Conservation (phyloP, 1,284 basidiomycete genomes). For the Irpex lacteus region DNA sequence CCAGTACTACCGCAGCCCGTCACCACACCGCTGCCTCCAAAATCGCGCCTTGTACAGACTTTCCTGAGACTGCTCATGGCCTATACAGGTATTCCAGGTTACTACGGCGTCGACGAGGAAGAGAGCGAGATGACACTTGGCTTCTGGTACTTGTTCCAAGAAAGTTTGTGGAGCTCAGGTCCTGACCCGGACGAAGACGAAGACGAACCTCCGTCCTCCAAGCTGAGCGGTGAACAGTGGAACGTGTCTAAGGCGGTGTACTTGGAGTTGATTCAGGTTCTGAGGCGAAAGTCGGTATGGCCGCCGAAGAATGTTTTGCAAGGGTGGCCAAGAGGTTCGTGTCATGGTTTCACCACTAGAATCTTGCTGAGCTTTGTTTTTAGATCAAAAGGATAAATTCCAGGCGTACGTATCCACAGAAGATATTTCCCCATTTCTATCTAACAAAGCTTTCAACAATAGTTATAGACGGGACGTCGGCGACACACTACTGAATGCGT, state of each 20-base stretch:
- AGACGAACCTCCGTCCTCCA: conserved; percentile 21
- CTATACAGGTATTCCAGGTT: conserved; percentile 74
- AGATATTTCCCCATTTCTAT: not conserved
- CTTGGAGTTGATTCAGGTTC: conserved; percentile 66
- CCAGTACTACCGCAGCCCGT: conserved; percentile 18
- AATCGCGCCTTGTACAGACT: conserved; percentile 59
- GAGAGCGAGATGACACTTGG: conserved; percentile 83
- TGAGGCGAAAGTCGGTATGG: conserved; percentile 76
- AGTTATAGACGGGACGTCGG: conserved; percentile 88
- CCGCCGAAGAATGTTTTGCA: conserved; percentile 43
- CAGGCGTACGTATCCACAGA: conserved; percentile 51
- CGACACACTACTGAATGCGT: conserved; percentile 90
- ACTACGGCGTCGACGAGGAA: conserved; percentile 78
- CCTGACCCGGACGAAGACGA: conserved; percentile 39
- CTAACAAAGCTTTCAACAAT: conserved; percentile 5
- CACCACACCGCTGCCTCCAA: conserved; percentile 28
- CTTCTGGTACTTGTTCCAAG: conserved; percentile 89
- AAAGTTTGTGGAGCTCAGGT: conserved; percentile 73
- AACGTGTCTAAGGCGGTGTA: conserved; percentile 75
- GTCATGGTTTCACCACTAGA: not conserved
- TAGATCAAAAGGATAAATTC: conserved; percentile 76
- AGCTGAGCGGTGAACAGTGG: conserved; percentile 43
- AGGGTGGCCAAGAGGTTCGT: conserved; percentile 69
- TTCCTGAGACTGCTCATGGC: conserved; percentile 73
- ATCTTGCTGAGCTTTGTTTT: not conserved